phyloP scores from a whole-genome alignment of 495 filamentous ascomycete genomes.

The Hypomontagnella submonticulosa region DNA sequence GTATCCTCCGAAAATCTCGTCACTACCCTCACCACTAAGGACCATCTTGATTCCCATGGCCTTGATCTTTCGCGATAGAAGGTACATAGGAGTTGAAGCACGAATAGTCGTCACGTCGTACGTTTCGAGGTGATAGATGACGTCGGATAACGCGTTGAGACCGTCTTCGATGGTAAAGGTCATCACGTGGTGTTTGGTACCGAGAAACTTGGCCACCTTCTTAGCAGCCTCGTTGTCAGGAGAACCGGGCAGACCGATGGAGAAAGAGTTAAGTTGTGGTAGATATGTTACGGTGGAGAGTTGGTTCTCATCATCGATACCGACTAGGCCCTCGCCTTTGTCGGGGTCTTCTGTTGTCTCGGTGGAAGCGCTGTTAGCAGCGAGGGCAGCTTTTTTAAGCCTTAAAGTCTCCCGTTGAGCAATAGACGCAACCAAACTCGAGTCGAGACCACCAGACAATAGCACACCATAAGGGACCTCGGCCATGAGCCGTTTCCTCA shows the following conservation, averaged over 20 bases:
- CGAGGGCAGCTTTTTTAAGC: constrained; percentile 70
- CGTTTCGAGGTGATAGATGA: constrained; percentile 97
- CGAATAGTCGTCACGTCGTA: constrained; percentile 99
- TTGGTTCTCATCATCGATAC: constrained; percentile 91
- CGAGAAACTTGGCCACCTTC: constrained; percentile 92
- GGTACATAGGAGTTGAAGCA: constrained; percentile 98
- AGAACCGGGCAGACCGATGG: constrained; percentile 90
- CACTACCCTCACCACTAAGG: constrained; percentile 92
- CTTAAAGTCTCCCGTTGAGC: constrained; percentile 90
- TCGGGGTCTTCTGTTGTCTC: constrained; percentile 60
- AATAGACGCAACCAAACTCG: constrained; percentile 92
- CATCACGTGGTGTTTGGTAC: constrained; percentile 97
- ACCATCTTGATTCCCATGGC: constrained; percentile 99
- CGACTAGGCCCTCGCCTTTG: constrained; percentile 77
- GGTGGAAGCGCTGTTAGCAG: constrained; percentile 54
- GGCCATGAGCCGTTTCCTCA: constrained; percentile 97
- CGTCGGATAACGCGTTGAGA: constrained; percentile 92
- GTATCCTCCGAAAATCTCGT: constrained; percentile 98
- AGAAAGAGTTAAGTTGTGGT: constrained; percentile 96
- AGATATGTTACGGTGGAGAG: constrained; percentile 91
- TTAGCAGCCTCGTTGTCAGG: constrained; percentile 90
- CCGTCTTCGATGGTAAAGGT: constrained; percentile 98
- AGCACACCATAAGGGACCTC: constrained; percentile 98
- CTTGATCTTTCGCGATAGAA: constrained; percentile 98
- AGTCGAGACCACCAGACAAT: constrained; percentile 94